Base-by-base conservation (phyloP, 2,329 filamentous ascomycete species). In the Phaeophleospora eucalypticola region DNA sequence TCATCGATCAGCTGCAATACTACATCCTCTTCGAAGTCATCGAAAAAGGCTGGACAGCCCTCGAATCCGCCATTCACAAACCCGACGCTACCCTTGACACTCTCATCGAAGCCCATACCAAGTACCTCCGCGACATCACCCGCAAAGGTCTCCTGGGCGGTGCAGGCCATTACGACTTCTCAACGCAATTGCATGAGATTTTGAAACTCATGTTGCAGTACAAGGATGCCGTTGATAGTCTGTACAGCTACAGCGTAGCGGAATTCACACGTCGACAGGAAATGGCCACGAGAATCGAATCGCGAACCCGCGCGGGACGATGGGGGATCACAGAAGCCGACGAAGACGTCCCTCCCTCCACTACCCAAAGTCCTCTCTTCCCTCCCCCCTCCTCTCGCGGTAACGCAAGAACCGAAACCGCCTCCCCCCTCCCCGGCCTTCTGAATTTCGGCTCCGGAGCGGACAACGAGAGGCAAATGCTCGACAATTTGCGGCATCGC, bases 11-110 rank as follows among this genome's bases (percentile, higher is more conserved):
- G 69, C 78, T 98, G 12, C 93, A 98, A 68, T 96, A 97, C 72
- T 98, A 98, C 67, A 96, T 98, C 58, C 77, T 98, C 8, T 98
- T 97, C 63, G 93, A 98, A 68, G 93, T 98, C 58, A 97, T 98
- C 58, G 93, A 98, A 68, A 86, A 87, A 29, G 93, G 88, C 40
- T 98, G 93, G 94, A 87, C 87, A 52, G 86, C 91, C 63, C 78
- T 98, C 2, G 87, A 96, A 67, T 79, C 81, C 20, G 85, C 86
- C 24, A 84, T 97, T 52, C 82, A 80, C 12, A 61, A 64, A 39
- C 88, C 91, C 12, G 87, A 87, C 57, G 90, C 86, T 63, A 98
- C 93, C 0, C 79, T 98, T 9, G 94, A 98, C 71, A 93, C 97
- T 62, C 78, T 98, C 45, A 97, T 98, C 64, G 80, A 84, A 57